phyloP scores from a whole-genome alignment of 768 basidiomycete species.

The Suillus alpinus region DNA sequence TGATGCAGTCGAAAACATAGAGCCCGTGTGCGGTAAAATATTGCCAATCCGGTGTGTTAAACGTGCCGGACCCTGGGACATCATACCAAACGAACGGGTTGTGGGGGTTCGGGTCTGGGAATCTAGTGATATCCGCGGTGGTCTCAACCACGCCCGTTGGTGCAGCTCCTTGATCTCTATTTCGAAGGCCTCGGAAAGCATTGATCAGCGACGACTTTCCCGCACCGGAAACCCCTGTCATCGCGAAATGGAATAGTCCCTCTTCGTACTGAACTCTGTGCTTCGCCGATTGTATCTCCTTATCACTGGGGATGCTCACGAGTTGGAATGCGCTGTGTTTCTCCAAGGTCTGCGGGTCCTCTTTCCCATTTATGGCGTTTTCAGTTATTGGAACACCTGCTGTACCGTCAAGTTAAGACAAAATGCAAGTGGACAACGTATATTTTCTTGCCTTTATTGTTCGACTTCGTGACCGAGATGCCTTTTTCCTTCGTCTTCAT shows the following conservation, averaged over 20 bases:
- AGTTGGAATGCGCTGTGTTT: slow-evolving; percentile 10
- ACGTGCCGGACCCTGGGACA: slow-evolving; percentile 28
- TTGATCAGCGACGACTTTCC: slow-evolving; percentile 32
- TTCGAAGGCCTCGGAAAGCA: slow-evolving; percentile 27
- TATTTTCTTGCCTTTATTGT: not conserved
- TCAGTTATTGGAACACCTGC: not conserved
- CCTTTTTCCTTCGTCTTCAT: not conserved
- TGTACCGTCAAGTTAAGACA: not conserved
- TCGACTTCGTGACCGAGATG: too few species aligned
- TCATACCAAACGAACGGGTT: slow-evolving; percentile 28
- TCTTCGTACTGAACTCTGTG: slow-evolving; percentile 12
- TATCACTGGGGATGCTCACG: slow-evolving; percentile 14
- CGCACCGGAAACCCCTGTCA: slow-evolving; percentile 25
- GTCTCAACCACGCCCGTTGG: slow-evolving; percentile 25
- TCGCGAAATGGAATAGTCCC: slow-evolving; percentile 25
- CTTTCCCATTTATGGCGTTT: not conserved
- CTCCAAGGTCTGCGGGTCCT: not conserved
- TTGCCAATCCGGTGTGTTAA: slow-evolving; percentile 21
- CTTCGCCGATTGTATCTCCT: slow-evolving; percentile 11
- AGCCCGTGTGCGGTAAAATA: slow-evolving; percentile 30
- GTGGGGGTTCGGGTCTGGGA: slow-evolving; percentile 19
- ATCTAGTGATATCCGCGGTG: slow-evolving; percentile 18
- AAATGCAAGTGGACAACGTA: not conserved
- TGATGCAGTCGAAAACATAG: slow-evolving; percentile 17
- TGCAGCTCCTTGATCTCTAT: slow-evolving; percentile 20